These are phyloP conservation scores for Aspergillus bombycis DNA, from an alignment of 2,329 filamentous ascomycete genomes.

Conservation along the genomic window DNA sequence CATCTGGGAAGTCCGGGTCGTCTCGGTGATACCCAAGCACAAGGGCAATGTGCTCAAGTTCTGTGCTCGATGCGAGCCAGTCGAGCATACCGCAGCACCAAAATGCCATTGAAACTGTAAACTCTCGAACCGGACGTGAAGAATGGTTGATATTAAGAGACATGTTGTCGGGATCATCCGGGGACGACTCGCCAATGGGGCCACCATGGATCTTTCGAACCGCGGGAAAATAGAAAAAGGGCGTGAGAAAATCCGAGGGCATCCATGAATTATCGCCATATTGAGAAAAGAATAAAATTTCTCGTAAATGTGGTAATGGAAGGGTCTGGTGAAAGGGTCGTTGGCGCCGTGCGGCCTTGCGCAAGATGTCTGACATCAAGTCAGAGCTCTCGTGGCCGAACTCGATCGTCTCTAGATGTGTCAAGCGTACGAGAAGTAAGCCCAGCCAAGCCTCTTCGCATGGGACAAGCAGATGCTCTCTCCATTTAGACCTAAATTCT, in stretches of 20 bases:
- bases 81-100: background rate
- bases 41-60: background rate
- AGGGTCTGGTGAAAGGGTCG: background rate
- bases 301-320: background rate
- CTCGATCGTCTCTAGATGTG: background rate
- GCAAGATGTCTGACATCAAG: background rate
- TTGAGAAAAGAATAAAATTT: no score
- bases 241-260: background rate
- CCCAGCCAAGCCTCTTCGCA: background rate
- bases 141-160: background rate
- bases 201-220: background rate
- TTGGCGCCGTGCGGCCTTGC: background rate
- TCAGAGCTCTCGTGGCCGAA: background rate
- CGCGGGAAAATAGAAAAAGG: slow-evolving; percentile 8
- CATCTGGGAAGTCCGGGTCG: no score
- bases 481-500: background rate
- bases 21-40: no score
- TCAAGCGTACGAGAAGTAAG: background rate
- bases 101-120: background rate
- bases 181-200: background rate
- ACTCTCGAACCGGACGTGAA: background rate
- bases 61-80: background rate
- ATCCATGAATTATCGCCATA: no score
- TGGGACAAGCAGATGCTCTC: background rate
- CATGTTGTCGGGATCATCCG: no score